Base-by-base conservation (phyloP, 768 basidiomycete species). In the Amanita jacksonii region DNA sequence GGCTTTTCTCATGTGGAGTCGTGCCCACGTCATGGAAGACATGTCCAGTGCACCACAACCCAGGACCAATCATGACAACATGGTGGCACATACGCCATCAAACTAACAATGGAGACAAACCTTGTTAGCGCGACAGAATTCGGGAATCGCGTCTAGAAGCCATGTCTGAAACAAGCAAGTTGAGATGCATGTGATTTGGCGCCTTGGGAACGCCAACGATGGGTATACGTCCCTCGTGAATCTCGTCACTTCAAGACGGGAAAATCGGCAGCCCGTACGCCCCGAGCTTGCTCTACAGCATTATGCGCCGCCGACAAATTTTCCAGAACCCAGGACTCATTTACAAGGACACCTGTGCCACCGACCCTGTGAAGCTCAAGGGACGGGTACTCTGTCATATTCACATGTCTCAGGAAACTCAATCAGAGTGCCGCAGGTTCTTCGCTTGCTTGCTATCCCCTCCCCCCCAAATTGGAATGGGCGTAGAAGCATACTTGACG, bases 401-500 rank as follows among this genome's bases (percentile, higher is more conserved):
- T n/a, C n/a, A n/a, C n/a, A n/a, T n/a, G n/a, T n/a, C n/a, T n/a
- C n/a, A n/a, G n/a, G n/a, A n/a, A n/a, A n/a, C n/a, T n/a, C n/a
- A n/a, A n/a, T n/a, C n/a, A n/a, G n/a, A n/a, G n/a, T n/a, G n/a
- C n/a, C n/a, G n/a, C n/a, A n/a, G n/a, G n/a, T n/a, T 38, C 22
- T 10, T 22, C 22, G 59, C 70, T 36, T 48, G 79, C 84, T 69
- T 52, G 87, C 85, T 4, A 85, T 82, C 63, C 85, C 81, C 53
- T 85, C 79, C 3, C 86, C 67, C 12, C 85, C 86, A 13, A 70
- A 76, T 73, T 1, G 88, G 83, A 38, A 89, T 69, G 0, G 81
- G 81, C 8, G 85, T 87, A 2, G 84, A 87, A 3, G 87, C 81
- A 54, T 92, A 86, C 57, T 81, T 85, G 60, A n/a, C 91, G 86